These are phyloP conservation scores for Nepenthes gracilis DNA, from an alignment of 148 eudicot species.

Conservation along the genomic window DNA sequence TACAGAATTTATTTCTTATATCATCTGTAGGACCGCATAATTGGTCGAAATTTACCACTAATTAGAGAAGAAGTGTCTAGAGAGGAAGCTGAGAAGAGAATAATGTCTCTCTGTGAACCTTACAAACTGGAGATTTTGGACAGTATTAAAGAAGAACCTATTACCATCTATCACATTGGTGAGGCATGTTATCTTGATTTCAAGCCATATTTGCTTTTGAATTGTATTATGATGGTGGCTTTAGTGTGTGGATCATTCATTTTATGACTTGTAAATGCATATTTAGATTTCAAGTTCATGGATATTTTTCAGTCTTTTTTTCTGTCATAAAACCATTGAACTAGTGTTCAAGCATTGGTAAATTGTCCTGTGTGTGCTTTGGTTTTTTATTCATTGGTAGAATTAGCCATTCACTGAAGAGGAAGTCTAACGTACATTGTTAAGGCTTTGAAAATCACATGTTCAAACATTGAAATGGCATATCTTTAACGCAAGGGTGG, in stretches of 20 bases:
- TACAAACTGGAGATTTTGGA: constrained; percentile 87
- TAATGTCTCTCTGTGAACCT: constrained; percentile 73
- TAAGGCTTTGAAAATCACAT: too few relatives aligned
- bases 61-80: constrained; percentile 92
- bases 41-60: constrained; percentile 77
- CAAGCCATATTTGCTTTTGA: neutral
- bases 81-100: constrained; percentile 85
- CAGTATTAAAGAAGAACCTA: constrained; percentile 84
- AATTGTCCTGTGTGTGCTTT: neutral
- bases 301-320: neutral
- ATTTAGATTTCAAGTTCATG: neutral
- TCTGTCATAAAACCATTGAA: neutral
- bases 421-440: too few relatives aligned
- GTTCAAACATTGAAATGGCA: too few relatives aligned
- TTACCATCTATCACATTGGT: constrained; percentile 97
- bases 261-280: neutral
- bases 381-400: too few relatives aligned
- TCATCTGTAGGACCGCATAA: constrained; percentile 97
- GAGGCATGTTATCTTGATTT: constrained; percentile 12
- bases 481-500: too few relatives aligned
- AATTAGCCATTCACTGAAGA: too few relatives aligned
- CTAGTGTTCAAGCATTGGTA: neutral
- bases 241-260: neutral
- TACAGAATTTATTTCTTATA: constrained; percentile 60
- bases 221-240: neutral